Evolutionary conservation across 1,284 basidiomycete species (phyloP), one percentile per base, ranked within the genome.

Genomic region (Puccinia coronata): DNA sequence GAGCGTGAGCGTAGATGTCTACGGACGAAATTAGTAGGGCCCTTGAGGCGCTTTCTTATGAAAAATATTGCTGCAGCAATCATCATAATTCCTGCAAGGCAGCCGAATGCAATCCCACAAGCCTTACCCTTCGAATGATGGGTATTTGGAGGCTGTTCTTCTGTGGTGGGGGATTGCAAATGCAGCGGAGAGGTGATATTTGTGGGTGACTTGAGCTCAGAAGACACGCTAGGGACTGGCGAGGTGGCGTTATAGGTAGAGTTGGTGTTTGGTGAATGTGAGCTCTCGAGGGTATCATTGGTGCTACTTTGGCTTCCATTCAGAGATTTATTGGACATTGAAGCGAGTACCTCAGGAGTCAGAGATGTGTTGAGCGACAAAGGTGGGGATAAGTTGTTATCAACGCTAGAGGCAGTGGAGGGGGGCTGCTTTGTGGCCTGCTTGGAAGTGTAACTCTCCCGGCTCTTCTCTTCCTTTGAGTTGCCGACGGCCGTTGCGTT

Each of bases 31-130:
- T 43, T 49, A 25, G 47, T 23, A 23, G 63, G 20, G 2, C 51
- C 59, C 59, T 79, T 79, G 49, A 69, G 51, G 31, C 76, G 67
- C 53, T 70, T 79, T 55, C 23, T 67, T 23, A 70, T 39, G 2
- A 69, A 70, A 28, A 67, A 53, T 2, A 79, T 73, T 3, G 71
- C 71, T 14, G 53, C 36, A 39, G 49, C 51, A 73, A 57, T 28
- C 28, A 51, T 36, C 16, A 73, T 23, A 59, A 73, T 5, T 28
- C 36, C 53, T 28, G 34, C 31, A 31, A 73, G 39, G 16, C 11
- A 41, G 12, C 71, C 71, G 23, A 73, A 20, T 6, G 51, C 20
- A 4, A 73, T 73, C 1, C 71, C 49, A 16, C 51, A 57, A 9
- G n/a, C 71, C 23, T 73, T 73, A 18, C 31, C 36, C 34, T 39